phyloP scores from a whole-genome alignment of 2,329 filamentous ascomycete genomes.

The Xylaria sp. region DNA sequence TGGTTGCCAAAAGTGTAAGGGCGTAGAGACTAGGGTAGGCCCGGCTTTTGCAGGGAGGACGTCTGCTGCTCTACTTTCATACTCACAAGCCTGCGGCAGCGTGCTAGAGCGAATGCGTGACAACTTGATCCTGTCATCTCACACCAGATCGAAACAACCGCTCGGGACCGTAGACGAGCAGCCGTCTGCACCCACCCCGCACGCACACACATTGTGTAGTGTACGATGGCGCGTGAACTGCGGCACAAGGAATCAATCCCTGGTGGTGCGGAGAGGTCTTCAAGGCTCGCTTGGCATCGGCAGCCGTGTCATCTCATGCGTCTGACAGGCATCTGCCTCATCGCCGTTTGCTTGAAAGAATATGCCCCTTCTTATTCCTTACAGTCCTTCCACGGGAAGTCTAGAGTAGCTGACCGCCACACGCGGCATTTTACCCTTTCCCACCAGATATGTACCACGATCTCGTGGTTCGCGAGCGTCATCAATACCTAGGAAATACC shows the following conservation, averaged over 20 bases:
- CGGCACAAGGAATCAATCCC: conserved; percentile 20
- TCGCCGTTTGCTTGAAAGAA: not conserved
- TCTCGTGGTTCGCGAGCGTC: not conserved
- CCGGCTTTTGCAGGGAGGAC: not conserved
- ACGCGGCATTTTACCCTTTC: no score
- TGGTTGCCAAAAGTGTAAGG: not conserved
- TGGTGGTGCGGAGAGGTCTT: conserved; percentile 3
- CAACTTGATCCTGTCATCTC: not conserved
- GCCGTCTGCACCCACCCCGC: conserved; percentile 23
- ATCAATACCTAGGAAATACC: not conserved
- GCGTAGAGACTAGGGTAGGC: not conserved
- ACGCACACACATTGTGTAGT: conserved; percentile 15
- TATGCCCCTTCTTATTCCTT: not conserved
- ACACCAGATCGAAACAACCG: not conserved
- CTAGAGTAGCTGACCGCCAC: not conserved
- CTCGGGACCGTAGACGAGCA: conserved; percentile 22
- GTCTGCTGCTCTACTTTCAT: not conserved
- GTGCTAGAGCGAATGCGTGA: not conserved
- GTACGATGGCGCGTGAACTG: conserved; percentile 24
- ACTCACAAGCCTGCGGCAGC: not conserved
- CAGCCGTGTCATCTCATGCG: conserved; percentile 25
- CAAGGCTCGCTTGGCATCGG: conserved; percentile 15
- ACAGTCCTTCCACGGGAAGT: not conserved
- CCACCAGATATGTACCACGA: not conserved
- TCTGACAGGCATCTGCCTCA: conserved; percentile 13